These are phyloP conservation scores for Phytophthora constricta DNA, from an alignment of 352 stramenopile genomes.

Conservation along the genomic window DNA sequence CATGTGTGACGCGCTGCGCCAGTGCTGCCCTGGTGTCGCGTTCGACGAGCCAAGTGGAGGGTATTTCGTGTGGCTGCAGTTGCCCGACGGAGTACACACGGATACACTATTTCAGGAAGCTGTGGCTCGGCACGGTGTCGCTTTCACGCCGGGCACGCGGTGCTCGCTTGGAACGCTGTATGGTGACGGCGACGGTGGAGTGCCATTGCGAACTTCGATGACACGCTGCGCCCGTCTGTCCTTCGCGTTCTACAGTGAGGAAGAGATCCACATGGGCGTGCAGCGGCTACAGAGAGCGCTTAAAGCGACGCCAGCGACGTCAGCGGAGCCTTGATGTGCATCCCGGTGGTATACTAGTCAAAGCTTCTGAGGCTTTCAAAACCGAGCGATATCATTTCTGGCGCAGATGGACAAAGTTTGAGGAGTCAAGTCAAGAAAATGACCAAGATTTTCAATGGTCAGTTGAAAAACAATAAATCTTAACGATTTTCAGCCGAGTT, in stretches of 20 bases:
- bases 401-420: background rate
- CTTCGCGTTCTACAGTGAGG: constrained; percentile 82
- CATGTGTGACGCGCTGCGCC: constrained; percentile 55
- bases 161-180: constrained; percentile 51
- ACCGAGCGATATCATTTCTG: too few relatives aligned
- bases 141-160: constrained; percentile 77
- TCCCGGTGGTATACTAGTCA: background rate
- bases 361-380: background rate
- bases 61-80: constrained; percentile 87
- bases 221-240: constrained; percentile 66
- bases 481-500: too few relatives aligned
- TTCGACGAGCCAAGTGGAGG: constrained; percentile 76
- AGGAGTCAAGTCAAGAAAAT: background rate
- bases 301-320: constrained; percentile 8
- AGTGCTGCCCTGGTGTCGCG: constrained; percentile 46
- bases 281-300: constrained; percentile 56
- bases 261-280: constrained; percentile 74
- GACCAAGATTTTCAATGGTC: too few relatives aligned
- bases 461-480: too few relatives aligned
- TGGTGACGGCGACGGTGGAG: constrained; percentile 25
- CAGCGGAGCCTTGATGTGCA: too few relatives aligned
- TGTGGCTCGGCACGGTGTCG: constrained; percentile 57
- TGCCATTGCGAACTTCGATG: constrained; percentile 36
- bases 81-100: constrained; percentile 56
- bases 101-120: constrained; percentile 61